Evolutionary conservation across 768 basidiomycete species (phyloP).

Genomic region (Cubamyces sp.): DNA sequence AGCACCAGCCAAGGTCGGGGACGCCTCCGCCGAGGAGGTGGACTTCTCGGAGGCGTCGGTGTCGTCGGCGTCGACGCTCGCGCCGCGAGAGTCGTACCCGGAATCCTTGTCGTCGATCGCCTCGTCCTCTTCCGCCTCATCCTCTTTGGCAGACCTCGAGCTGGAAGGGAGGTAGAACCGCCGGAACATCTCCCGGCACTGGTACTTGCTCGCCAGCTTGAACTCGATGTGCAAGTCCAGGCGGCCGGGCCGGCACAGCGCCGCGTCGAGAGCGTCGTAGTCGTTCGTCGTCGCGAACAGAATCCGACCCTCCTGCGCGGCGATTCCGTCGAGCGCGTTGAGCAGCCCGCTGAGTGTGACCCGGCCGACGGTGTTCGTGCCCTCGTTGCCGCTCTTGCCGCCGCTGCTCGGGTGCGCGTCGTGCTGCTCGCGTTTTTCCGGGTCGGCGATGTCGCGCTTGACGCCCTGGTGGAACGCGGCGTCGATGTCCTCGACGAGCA

Average conservation of each 20-base stretch:
- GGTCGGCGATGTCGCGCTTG: constrained; percentile 23
- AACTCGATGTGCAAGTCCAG: constrained; percentile 84
- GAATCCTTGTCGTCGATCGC: constrained; percentile 16
- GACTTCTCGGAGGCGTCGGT: not conserved
- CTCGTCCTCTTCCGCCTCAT: not conserved
- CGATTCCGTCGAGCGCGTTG: constrained; percentile 80
- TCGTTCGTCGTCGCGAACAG: constrained; percentile 82
- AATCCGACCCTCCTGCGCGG: constrained; percentile 81
- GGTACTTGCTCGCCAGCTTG: constrained; percentile 70
- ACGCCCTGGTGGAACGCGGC: constrained; percentile 57
- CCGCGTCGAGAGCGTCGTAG: constrained; percentile 69
- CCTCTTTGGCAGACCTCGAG: not conserved
- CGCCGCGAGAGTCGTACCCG: constrained; percentile 6
- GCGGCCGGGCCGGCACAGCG: constrained; percentile 75
- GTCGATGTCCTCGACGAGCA: constrained; percentile 86
- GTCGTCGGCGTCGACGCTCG: not conserved
- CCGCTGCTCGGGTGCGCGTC: not conserved
- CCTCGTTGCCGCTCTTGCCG: not conserved
- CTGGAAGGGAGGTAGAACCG: constrained; percentile 62
- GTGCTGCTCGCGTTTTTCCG: constrained; percentile 13
- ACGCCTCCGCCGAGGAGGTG: no score
- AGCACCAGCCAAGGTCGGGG: not conserved
- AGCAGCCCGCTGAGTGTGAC: constrained; percentile 75
- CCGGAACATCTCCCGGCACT: constrained; percentile 66
- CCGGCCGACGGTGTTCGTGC: constrained; percentile 32